These are phyloP conservation scores for Macrolepiota dolichaula DNA, from an alignment of 768 basidiomycete species.

Conservation along the genomic window DNA sequence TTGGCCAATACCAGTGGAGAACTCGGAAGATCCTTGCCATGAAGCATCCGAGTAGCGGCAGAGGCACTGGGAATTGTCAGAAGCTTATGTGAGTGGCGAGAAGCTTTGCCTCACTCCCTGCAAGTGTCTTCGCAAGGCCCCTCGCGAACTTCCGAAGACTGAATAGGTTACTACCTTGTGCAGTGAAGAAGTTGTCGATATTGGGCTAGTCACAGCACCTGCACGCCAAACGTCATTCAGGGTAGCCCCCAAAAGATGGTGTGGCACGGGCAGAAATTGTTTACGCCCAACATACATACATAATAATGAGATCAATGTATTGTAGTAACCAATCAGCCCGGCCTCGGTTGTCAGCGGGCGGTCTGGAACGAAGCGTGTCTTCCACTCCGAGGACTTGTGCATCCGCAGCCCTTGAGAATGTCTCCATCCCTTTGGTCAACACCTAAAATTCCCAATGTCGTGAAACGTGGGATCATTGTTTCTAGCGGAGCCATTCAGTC, in stretches of 20 bases:
- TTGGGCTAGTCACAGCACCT: background rate
- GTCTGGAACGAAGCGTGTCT: background rate
- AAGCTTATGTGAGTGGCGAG: constrained; percentile 4
- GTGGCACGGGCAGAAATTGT: background rate
- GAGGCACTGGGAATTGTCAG: constrained; percentile 4
- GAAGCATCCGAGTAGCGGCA: background rate
- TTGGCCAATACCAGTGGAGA: background rate
- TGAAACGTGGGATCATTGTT: background rate
- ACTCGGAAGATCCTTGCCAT: background rate
- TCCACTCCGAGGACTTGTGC: background rate
- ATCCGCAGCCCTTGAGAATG: background rate
- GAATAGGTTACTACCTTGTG: background rate
- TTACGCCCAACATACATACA: background rate
- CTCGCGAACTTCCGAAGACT: constrained; percentile 4
- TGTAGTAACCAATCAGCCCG: constrained; percentile 8
- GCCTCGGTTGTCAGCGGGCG: constrained; percentile 5
- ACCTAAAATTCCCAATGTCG: background rate
- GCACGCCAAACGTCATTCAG: constrained; percentile 7
- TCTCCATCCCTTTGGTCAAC: background rate
- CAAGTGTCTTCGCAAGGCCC: background rate
- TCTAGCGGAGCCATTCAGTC: background rate
- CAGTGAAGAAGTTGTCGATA: background rate
- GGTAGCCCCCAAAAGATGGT: background rate
- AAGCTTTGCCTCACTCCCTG: constrained; percentile 2
- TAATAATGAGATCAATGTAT: background rate